Conservation (phyloP, 2,329 filamentous ascomycete species). For the Rhexocercosporidium sp. region DNA sequence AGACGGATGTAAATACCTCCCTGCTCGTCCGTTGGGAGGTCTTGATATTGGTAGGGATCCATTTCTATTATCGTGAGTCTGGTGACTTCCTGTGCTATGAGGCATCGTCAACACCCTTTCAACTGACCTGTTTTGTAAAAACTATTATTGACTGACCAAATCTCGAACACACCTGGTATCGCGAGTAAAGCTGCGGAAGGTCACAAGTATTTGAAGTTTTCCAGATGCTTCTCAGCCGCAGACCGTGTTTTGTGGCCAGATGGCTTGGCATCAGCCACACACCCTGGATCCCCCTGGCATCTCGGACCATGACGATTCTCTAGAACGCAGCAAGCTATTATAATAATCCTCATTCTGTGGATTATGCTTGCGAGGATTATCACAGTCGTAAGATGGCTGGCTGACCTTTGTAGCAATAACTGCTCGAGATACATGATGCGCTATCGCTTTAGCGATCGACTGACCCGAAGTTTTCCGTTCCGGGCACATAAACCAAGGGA, state of each 20-base stretch:
- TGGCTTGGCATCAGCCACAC: constrained; percentile 4
- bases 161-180: not conserved
- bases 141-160: not conserved
- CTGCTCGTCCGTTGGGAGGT: not conserved
- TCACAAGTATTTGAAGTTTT: not conserved
- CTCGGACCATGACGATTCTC: too few species aligned
- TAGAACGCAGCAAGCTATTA: too few species aligned
- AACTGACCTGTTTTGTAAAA: not conserved
- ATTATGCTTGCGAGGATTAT: too few species aligned
- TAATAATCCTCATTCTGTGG: too few species aligned
- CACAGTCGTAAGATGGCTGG: too few species aligned
- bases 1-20: constrained; percentile 5
- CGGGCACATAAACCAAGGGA: too few species aligned
- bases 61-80: not conserved
- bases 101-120: too few species aligned
- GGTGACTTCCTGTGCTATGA: not conserved
- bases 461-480: too few species aligned
- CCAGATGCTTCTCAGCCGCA: constrained; percentile 4
- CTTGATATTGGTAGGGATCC: constrained; percentile 1
- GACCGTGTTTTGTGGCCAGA: not conserved
- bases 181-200: not conserved
- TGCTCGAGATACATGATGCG: too few species aligned
- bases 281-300: too few species aligned
- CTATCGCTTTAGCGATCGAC: too few species aligned
- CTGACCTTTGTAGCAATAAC: too few species aligned